Evolutionary conservation across 139 green algal species (phyloP).

Genomic region (Mesotaenium endlicherianum): DNA sequence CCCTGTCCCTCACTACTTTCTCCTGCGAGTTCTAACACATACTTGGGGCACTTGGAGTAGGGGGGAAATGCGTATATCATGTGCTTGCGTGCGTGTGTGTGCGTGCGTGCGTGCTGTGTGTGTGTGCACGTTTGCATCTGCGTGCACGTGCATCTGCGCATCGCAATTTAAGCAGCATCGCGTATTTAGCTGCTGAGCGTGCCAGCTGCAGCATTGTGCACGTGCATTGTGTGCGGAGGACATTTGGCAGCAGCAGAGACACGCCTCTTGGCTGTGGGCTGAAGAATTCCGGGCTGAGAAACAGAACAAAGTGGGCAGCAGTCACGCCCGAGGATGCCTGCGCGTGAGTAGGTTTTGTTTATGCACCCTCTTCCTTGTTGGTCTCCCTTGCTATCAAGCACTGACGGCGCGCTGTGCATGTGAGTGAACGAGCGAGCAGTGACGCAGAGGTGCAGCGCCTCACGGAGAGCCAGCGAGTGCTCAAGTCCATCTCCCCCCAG

Average conservation of each 20-base stretch:
- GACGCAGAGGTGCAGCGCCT: conserved; percentile 16
- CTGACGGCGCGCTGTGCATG: no score
- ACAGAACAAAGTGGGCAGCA: no score
- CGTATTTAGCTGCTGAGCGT: background rate
- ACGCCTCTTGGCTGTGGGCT: no score
- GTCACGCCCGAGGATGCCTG: background rate
- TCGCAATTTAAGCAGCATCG: background rate
- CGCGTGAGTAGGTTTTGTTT: background rate
- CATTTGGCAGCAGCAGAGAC: no score
- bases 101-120: no score
- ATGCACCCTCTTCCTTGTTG: no score
- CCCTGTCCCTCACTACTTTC: no score
- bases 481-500: background rate
- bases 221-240: conserved; percentile 5
- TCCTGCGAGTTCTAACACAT: no score
- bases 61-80: no score
- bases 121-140: background rate
- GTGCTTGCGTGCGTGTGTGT: background rate
- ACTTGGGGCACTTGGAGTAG: no score
- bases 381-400: no score
- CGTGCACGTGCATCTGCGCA: background rate
- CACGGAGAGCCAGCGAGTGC: conserved; percentile 27
- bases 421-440: background rate
- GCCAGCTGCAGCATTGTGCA: background rate
- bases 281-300: no score